These are phyloP conservation scores for Gaillardinia entomophila DNA, from an alignment of 805 yeast genomes.

Conservation along the genomic window DNA sequence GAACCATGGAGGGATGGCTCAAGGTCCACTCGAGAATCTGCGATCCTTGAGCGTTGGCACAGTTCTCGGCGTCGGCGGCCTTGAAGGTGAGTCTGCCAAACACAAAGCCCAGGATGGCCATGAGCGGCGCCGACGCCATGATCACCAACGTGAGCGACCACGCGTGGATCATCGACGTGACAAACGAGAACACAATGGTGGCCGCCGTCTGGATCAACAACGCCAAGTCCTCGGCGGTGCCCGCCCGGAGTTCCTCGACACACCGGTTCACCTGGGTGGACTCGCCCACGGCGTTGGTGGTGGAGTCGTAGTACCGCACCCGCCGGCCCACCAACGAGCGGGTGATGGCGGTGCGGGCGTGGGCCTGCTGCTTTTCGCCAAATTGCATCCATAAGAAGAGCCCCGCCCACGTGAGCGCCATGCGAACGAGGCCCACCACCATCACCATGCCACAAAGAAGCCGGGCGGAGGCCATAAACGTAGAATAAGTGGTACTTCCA, in stretches of 20 bases:
- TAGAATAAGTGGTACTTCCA: slow-evolving; percentile 22
- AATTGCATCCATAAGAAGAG: slow-evolving; percentile 57
- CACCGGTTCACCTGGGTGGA: slow-evolving; percentile 63
- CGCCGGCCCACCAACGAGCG: slow-evolving; percentile 40
- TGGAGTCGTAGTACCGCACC: slow-evolving; percentile 59
- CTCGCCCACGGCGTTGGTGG: slow-evolving; percentile 54
- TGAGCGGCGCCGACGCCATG: slow-evolving; percentile 69
- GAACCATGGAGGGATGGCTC: slow-evolving; percentile 52
- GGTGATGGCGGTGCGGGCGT: slow-evolving; percentile 47
- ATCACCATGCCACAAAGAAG: slow-evolving; percentile 27
- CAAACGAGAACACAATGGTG: slow-evolving; percentile 48
- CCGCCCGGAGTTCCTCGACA: slow-evolving; percentile 65
- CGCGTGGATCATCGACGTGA: slow-evolving; percentile 67
- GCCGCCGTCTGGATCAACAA: slow-evolving; percentile 48
- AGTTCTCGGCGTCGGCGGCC: slow-evolving; percentile 53
- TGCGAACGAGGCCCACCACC: slow-evolving; percentile 24
- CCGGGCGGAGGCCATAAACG: slow-evolving; percentile 19
- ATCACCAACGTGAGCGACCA: slow-evolving; percentile 83
- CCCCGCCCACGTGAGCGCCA: slow-evolving; percentile 44
- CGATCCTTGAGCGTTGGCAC: slow-evolving; percentile 48
- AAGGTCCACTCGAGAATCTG: slow-evolving; percentile 68
- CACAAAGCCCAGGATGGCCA: slow-evolving; percentile 41
- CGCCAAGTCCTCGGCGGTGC: slow-evolving; percentile 63
- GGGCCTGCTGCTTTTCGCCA: slow-evolving; percentile 65
- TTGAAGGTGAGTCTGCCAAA: slow-evolving; percentile 49